Percentiles rank a stretch among this genome's conserved stretches.
phyloP scores from a whole-genome alignment of 352 stramenopile species.

The Pythium apleroticum region DNA sequence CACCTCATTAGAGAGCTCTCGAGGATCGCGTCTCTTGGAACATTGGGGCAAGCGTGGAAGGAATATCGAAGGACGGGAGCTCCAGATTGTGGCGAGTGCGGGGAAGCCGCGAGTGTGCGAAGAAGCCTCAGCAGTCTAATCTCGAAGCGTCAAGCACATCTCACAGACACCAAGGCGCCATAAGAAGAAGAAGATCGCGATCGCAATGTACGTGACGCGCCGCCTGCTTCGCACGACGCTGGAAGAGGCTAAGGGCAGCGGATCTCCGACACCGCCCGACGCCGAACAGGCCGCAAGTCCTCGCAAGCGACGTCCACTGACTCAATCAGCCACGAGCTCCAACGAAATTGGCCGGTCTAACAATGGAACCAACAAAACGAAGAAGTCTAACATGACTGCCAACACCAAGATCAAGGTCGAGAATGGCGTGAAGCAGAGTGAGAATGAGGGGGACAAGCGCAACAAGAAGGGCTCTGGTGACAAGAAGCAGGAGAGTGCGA shows the following conservation, averaged over 20 bases:
- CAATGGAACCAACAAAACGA: slow-evolving; percentile 7
- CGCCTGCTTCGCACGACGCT: slow-evolving; percentile 63
- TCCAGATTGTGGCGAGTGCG: not conserved
- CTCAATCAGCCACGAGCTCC: slow-evolving; percentile 5
- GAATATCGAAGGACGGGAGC: slow-evolving; percentile 17
- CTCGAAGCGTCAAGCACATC: not conserved
- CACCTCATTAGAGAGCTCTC: not conserved
- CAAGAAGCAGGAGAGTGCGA: not conserved
- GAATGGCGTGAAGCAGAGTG: not conserved
- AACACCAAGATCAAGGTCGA: not conserved
- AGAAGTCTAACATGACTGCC: not conserved
- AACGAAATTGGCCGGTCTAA: slow-evolving; percentile 3
- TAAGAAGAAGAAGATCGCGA: slow-evolving; percentile 13
- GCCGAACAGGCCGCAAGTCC: slow-evolving; percentile 4
- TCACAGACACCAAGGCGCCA: not conserved
- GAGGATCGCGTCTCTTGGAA: slow-evolving; percentile 11
- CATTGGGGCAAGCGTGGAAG: slow-evolving; percentile 6
- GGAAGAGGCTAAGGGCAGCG: slow-evolving; percentile 14
- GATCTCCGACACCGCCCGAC: not conserved
- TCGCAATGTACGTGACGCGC: slow-evolving; percentile 62
- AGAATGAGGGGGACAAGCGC: slow-evolving; percentile 17
- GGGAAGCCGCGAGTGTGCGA: not conserved
- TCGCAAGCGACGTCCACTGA: slow-evolving; percentile 19
- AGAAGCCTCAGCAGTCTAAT: not conserved
- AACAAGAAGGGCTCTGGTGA: slow-evolving; percentile 28